Percentiles rank a stretch among this genome's conserved stretches.
These are phyloP conservation scores for Nicotiana attenuata DNA, from an alignment of 257 asterid genomes.

Conservation along the genomic window DNA sequence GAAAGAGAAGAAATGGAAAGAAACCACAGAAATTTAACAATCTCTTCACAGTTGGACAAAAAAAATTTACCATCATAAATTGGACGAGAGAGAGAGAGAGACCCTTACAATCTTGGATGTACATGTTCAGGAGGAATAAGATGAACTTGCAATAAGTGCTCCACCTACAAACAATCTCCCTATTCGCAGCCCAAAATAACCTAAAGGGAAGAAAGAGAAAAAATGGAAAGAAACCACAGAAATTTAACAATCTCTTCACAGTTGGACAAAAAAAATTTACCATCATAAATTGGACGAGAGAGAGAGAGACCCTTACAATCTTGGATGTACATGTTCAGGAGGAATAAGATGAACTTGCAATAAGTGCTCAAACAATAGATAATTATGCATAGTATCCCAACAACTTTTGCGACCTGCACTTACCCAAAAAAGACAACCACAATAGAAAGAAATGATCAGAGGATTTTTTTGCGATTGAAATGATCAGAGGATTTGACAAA, in stretches of 20 bases:
- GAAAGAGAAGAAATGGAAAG: background rate
- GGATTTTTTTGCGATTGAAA: too few relatives aligned
- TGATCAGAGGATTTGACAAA: background rate
- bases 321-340: conserved; percentile 70
- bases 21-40: background rate
- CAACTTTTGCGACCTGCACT: conserved; percentile 84
- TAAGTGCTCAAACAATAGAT: conserved; percentile 76
- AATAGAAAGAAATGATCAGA: background rate
- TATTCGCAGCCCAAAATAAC: too few relatives aligned
- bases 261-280: background rate
- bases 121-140: too few relatives aligned
- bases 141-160: too few relatives aligned
- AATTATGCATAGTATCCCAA: conserved; percentile 86
- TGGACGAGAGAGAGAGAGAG: background rate
- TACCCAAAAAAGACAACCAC: background rate
- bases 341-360: conserved; percentile 76
- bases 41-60: background rate
- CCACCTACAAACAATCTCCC: background rate
- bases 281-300: background rate
- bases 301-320: conserved; percentile 46
- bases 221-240: background rate
- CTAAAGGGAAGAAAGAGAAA: background rate
- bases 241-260: background rate
- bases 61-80: background rate
- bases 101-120: too few relatives aligned